phyloP scores from a whole-genome alignment of 306 rosid genomes.

The Cercis canadensis region DNA sequence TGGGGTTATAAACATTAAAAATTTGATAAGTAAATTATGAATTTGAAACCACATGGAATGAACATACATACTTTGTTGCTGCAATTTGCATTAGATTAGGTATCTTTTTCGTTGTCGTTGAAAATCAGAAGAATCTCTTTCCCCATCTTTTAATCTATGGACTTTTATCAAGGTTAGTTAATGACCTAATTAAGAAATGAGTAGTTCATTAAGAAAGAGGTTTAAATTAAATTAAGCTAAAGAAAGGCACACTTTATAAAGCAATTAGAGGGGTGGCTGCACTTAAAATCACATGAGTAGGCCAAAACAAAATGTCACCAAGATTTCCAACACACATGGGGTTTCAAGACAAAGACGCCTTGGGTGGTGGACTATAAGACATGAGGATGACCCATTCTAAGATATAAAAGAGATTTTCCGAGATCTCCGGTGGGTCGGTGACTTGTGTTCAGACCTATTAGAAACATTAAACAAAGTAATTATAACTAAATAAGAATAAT shows the following conservation, averaged over 20 bases:
- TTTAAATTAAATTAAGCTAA: too few species aligned
- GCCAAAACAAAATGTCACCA: constrained; percentile 42
- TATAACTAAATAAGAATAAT: not conserved
- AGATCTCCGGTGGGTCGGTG: constrained; percentile 54
- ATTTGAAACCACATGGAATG: not conserved
- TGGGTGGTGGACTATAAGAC: constrained; percentile 52
- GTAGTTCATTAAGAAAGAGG: too few species aligned
- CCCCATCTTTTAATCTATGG: constrained; percentile 13
- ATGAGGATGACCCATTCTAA: too few species aligned
- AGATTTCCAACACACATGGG: constrained; percentile 50
- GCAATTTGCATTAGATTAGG: constrained; percentile 35
- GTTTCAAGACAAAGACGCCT: constrained; percentile 10
- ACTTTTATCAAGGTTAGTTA: too few species aligned
- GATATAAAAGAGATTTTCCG: constrained; percentile 57
- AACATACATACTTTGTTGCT: not conserved
- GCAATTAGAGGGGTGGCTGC: not conserved
- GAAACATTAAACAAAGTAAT: not conserved
- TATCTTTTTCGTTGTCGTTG: constrained; percentile 6
- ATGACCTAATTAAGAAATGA: too few species aligned
- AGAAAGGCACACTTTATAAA: too few species aligned
- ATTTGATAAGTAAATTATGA: too few species aligned
- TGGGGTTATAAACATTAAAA: too few species aligned
- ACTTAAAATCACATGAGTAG: constrained; percentile 18
- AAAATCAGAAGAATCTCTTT: constrained; percentile 29
- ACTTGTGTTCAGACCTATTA: constrained; percentile 39